Base-by-base conservation (phyloP, 768 basidiomycete species). In the Naganishia kalamii region DNA sequence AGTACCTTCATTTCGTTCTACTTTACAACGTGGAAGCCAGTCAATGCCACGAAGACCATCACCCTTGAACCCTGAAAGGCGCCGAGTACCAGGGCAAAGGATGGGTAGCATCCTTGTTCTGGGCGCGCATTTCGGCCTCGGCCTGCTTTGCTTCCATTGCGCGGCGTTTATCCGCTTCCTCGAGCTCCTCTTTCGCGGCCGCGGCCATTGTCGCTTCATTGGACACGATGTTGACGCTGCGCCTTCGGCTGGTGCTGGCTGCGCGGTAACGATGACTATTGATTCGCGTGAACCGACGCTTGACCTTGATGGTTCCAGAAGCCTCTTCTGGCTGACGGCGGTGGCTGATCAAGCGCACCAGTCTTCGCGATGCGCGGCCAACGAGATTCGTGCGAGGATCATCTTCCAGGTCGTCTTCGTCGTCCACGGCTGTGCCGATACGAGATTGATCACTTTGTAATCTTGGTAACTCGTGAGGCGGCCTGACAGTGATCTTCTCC, bases 341-440 rank as follows among this genome's bases (percentile, higher is more conserved):
- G 23, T 64, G 63, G 37, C 43, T 54, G n/a, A 64, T 25, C 2
- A 51, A 41, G 17, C 52, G 50, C 0, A 54, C 63, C 23, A 64
- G 23, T 11, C 63, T 35, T 3, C 54, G 33, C 6, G 54, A 57
- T 23, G 54, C 40, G 35, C 54, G 35, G 23, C 35, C 30, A 23
- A 57, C 27, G 21, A 57, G 10, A 40, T 21, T 64, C 25, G 43
- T 48, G 19, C 57, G 40, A 0, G 63, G 63, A 44, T 67, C 66
- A 46, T 67, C 66, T 21, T 49, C 49, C 27, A 62, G 27, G 33
- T 67, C 66, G 27, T 67, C 60, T 17, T 67, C 66, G 46, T 67
- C 66, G 13, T 62, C 66, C 13, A 67, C 66, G 4, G 66, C 66
- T 13, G 60, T 48, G 19, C 66, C 66, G 32, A 67, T 63, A 30